Percentiles rank a stretch among this genome's conserved stretches.
These are phyloP conservation scores for Fusarium praegraminearum DNA, from an alignment of 2,329 filamentous ascomycete genomes.

Conservation along the genomic window DNA sequence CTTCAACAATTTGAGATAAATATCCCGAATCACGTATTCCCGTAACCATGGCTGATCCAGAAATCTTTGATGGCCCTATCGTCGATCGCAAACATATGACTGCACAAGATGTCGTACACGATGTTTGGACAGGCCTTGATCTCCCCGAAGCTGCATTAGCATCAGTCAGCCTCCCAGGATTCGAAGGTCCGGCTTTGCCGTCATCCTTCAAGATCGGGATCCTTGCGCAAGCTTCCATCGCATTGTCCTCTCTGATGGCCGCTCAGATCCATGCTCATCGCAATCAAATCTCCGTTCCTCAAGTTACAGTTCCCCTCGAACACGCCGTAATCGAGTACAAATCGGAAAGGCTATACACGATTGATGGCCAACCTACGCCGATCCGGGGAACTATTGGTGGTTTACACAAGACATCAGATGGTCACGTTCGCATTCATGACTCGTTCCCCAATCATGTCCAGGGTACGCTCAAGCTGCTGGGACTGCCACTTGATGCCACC, in stretches of 20 bases:
- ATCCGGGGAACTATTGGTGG: constrained; percentile 62
- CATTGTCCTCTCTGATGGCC: constrained; percentile 62
- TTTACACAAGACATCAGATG: constrained; percentile 63
- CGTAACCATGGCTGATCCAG: neutral
- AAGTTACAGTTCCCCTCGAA: constrained; percentile 57
- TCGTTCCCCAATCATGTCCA: constrained; percentile 63
- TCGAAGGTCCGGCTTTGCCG: constrained; percentile 49
- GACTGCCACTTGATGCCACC: constrained; percentile 49
- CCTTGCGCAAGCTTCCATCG: constrained; percentile 65
- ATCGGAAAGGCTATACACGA: constrained; percentile 62
- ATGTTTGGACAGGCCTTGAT: constrained; percentile 32
- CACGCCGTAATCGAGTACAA: constrained; percentile 66
- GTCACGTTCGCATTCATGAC: constrained; percentile 67
- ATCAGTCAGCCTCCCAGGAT: constrained; percentile 30
- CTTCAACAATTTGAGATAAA: neutral
- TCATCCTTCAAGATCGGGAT: constrained; percentile 67
- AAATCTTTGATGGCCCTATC: neutral
- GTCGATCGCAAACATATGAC: neutral
- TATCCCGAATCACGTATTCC: accelerated
- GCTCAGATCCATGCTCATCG: constrained; percentile 58
- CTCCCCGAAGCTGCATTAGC: constrained; percentile 23
- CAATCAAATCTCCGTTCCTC: constrained; percentile 47
- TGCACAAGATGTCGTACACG: constrained; percentile 15
- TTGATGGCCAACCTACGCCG: constrained; percentile 54
- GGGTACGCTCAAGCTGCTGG: constrained; percentile 59